phyloP scores from a whole-genome alignment of 1,284 basidiomycete genomes.

The Malassezia slooffiae region DNA sequence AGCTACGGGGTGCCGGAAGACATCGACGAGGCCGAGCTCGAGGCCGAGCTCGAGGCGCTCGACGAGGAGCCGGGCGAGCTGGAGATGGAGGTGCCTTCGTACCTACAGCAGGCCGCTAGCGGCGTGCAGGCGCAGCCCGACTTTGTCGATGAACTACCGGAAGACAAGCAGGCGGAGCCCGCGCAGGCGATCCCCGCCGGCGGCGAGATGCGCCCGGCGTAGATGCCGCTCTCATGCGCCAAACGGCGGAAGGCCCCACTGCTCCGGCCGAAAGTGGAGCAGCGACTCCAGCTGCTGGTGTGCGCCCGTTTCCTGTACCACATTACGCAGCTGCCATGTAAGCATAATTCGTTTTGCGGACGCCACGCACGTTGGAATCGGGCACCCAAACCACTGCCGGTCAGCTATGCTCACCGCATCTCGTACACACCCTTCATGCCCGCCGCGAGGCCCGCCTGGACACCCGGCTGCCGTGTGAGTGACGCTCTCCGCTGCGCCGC shows the following conservation, averaged over 20 bases:
- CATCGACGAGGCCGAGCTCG: slow-evolving; percentile 89
- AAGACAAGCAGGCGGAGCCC: background rate
- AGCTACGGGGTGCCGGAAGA: slow-evolving; percentile 96
- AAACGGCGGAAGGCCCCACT: slow-evolving; percentile 40
- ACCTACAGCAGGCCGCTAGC: slow-evolving; percentile 22
- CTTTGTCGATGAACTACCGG: slow-evolving; percentile 38
- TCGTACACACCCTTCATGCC: slow-evolving; percentile 38
- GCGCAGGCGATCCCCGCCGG: background rate
- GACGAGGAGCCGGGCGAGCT: slow-evolving; percentile 64
- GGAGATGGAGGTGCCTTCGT: slow-evolving; percentile 53
- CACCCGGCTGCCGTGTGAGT: slow-evolving; percentile 22
- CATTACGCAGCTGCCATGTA: slow-evolving; percentile 11
- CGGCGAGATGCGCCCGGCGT: slow-evolving; percentile 11
- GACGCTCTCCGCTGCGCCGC: background rate
- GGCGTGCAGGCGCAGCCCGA: slow-evolving; percentile 24
- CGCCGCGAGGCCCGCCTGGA: slow-evolving; percentile 36
- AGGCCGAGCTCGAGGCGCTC: slow-evolving; percentile 59
- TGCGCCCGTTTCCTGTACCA: slow-evolving; percentile 25
- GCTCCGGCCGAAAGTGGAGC: slow-evolving; percentile 35
- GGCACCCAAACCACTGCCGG: slow-evolving; percentile 43
- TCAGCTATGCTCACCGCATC: background rate
- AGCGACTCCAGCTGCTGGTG: slow-evolving; percentile 37
- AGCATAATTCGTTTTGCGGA: background rate
- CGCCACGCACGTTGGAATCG: slow-evolving; percentile 28
- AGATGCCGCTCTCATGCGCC: slow-evolving; percentile 12